Conservation (phyloP, 2,329 filamentous ascomycete species). For the Dichotomopilus funicola region DNA sequence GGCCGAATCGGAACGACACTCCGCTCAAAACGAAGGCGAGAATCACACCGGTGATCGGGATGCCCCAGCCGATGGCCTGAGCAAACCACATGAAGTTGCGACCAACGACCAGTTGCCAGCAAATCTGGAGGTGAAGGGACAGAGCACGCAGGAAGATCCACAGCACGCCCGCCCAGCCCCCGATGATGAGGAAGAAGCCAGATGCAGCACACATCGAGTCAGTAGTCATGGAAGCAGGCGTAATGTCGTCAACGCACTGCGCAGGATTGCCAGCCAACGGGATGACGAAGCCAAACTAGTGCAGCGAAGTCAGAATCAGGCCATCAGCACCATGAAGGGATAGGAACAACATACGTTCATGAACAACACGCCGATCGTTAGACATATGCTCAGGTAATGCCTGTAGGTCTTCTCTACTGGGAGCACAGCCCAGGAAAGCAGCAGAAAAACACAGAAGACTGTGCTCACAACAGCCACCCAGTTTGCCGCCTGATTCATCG, state of each 20-base stretch:
- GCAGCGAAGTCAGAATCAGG: not conserved
- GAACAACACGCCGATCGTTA: conserved; percentile 67
- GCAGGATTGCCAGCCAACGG: conserved; percentile 72
- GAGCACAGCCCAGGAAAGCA: conserved; percentile 72
- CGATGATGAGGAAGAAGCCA: conserved; percentile 76
- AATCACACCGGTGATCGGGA: conserved; percentile 69
- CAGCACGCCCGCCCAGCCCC: conserved; percentile 75
- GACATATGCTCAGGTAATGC: conserved; percentile 87
- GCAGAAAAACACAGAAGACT: conserved; percentile 64
- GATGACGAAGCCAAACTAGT: conserved; percentile 87
- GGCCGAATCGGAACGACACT: conserved; percentile 88
- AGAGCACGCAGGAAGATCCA: conserved; percentile 90
- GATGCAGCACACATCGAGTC: conserved; percentile 79
- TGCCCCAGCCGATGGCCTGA: conserved; percentile 73
- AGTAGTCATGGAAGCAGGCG: conserved; percentile 84
- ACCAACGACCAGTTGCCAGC: conserved; percentile 90
- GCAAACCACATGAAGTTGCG: conserved; percentile 83
- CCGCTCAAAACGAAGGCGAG: conserved; percentile 78
- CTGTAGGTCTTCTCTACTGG: conserved; percentile 84
- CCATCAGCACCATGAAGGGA: not conserved
- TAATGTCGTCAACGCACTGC: conserved; percentile 84
- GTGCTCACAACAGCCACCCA: conserved; percentile 76
- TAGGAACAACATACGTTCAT: conserved; percentile 61
- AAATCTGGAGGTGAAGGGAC: conserved; percentile 93
- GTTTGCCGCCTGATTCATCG: conserved; percentile 61